Base-by-base conservation (phyloP, 805 yeast genomes). In the Cyberlindnera lachancei region DNA sequence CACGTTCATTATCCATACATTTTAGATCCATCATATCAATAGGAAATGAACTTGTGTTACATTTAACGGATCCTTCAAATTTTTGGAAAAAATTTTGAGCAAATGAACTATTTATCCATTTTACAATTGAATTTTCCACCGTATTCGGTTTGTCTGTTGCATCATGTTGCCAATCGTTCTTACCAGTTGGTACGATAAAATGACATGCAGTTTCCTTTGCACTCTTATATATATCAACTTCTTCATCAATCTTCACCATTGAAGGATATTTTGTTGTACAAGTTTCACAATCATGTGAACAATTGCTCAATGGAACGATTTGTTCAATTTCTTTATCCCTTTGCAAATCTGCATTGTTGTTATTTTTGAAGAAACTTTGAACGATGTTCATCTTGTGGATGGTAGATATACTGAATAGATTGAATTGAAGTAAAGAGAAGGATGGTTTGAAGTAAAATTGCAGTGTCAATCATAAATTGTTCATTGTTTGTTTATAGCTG, bases 141-240 rank as follows among this genome's bases (percentile, higher is more conserved):
- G 76, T 62, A 4, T 62, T 57, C 16, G 49, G 32, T 19, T 67
- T 71, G 8, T 65, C 61, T 7, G 68, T 63, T 3, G 95, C 84
- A 48, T 82, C 82, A 40, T 74, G 90, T 12, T 59, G 62, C 98
- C 98, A 90, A 56, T 90, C 94, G 0, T 71, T 52, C 44, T 77
- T 76, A 9, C 92, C 94, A 0, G 96, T 87, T 3, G 95, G 81
- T 0, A 88, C 77, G 21, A 90, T 58, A 15, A 86, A 61, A 44
- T 88, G 96, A 16, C 80, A 50, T 3, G 76, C 79, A 27, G 75
- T 75, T 1, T 82, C 76, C 40, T 68, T 70, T 0, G 94, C 76
- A 6, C 88, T 66, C 37, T 80, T 78, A 73, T 82, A 86, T 17
- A 51, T 44, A 27, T 50, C 53, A 6, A 42, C 42, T 11, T 43